Evolutionary conservation across 176 grass and related monocot species (phyloP), one percentile per base, ranked within the genome.

Genomic region (Rhynchospora breviuscula): DNA sequence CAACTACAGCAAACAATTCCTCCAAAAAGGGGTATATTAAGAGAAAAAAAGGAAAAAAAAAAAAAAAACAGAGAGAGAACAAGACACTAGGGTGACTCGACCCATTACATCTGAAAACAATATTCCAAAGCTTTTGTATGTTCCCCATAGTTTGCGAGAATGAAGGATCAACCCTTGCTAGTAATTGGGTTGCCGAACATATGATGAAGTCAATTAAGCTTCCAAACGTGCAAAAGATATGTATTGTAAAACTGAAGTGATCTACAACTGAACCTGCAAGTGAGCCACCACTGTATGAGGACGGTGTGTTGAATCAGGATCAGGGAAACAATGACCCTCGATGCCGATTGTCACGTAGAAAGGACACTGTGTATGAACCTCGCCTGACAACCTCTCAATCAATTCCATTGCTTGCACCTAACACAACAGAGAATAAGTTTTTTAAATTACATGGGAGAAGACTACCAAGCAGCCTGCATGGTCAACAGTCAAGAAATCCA

Each of bases 351-450:
- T 98, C 91, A 5, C 92, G 92, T 0, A 69, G 29, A 76, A 93
- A 95, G 19, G 95, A 95, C 77, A 98, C 85, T 0, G 81, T 86
- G 12, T 98, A 95, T 0, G 92, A 92, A 7, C 95, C 95, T 0
- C 95, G 89, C 82, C 86, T 89, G 45, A 73, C 87, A 54, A 79
- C 86, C 85, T 95, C 95, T 69, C 95, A 18, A 98, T 98, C 31
- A 98, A 40, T 61, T 95, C 92, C 92, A 98, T 98, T 17, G 95
- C 95, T 93, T 57, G 92, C 23, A 98, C 95, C 95, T 98, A 63
- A 7, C 15, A 29, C 45, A 10, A 19, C n/a, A 22, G 18, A 22
- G 1, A 18, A 83, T 13, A 46, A 15, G 18, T 72, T 67, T 67
- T 17, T 67, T 40, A 67, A 15, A 67, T 43, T 40, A 8, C 33